Percentiles rank a stretch among this genome's conserved stretches.
These are phyloP conservation scores for Chlorella sp. DNA, from an alignment of 139 green algal genomes.

Conservation along the genomic window DNA sequence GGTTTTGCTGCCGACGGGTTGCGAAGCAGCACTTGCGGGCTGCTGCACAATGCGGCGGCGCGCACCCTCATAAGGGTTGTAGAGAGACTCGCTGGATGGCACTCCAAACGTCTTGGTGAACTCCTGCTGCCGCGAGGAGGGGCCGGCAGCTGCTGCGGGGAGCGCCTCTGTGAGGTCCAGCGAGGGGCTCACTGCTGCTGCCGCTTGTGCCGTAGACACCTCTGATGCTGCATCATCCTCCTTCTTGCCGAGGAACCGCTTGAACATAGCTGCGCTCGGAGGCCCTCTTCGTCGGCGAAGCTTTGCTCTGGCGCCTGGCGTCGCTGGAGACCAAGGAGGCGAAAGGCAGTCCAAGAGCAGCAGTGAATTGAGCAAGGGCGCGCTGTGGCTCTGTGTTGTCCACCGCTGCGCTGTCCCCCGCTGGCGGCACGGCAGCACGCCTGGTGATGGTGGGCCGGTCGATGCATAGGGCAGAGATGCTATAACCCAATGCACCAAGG, in stretches of 20 bases:
- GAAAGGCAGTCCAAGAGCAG: neutral
- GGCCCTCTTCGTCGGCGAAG: too few relatives aligned
- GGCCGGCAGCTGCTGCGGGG: neutral
- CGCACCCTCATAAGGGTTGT: constrained; percentile 75
- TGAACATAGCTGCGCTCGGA: constrained; percentile 34
- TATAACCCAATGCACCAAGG: too few relatives aligned
- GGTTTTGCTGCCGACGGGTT: neutral
- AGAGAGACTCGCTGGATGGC: constrained; percentile 44
- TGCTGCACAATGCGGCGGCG: too few relatives aligned
- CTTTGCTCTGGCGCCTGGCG: neutral
- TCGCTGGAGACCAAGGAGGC: neutral
- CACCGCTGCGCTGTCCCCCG: too few relatives aligned
- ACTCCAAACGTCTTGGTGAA: constrained; percentile 19
- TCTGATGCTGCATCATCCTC: constrained; percentile 4
- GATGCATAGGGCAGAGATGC: too few relatives aligned
- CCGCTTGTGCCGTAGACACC: constrained; percentile 29
- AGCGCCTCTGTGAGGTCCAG: constrained; percentile 40
- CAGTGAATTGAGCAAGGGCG: too few relatives aligned
- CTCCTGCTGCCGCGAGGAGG: constrained; percentile 3
- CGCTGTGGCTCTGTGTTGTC: too few relatives aligned
- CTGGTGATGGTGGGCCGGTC: too few relatives aligned
- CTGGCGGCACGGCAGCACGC: too few relatives aligned
- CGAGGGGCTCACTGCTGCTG: constrained; percentile 30
- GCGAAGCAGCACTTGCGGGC: too few relatives aligned
- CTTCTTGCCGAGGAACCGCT: constrained; percentile 35